phyloP scores from a whole-genome alignment of 495 filamentous ascomycete species.

The Paragyromitra xinjiangensis region DNA sequence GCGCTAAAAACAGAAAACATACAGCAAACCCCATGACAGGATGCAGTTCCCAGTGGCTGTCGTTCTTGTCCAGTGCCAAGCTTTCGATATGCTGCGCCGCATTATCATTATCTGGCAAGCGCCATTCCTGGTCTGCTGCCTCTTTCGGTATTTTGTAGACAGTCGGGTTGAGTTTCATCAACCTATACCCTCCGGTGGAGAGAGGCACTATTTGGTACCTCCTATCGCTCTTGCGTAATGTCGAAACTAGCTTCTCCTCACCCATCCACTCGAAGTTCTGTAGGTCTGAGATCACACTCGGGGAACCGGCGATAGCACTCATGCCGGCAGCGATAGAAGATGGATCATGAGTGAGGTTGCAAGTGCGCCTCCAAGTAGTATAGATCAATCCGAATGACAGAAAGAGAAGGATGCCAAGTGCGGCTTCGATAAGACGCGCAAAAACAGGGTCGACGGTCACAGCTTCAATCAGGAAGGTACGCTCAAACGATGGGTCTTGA shows the following conservation, averaged over 20 bases:
- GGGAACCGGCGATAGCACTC: slow-evolving; percentile 8
- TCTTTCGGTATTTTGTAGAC: neutral
- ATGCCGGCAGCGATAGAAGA: slow-evolving; percentile 22
- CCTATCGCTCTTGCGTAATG: neutral
- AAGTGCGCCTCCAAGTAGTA: slow-evolving; percentile 9
- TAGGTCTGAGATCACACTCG: neutral
- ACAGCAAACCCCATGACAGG: neutral
- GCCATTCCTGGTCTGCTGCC: neutral
- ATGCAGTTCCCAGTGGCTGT: slow-evolving; percentile 11
- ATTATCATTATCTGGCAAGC: neutral
- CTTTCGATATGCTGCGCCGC: neutral
- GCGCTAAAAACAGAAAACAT: neutral
- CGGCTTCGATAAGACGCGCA: slow-evolving; percentile 16
- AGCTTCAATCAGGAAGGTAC: slow-evolving; percentile 11
- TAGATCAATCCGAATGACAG: slow-evolving; percentile 7
- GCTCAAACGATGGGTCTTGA: neutral
- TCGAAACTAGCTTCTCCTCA: slow-evolving; percentile 2
- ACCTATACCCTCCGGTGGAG: neutral
- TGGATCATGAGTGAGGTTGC: slow-evolving; percentile 25
- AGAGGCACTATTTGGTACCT: neutral
- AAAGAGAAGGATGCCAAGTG: neutral
- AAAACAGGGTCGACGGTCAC: neutral
- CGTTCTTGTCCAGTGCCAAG: slow-evolving; percentile 4
- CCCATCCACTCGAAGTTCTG: slow-evolving; percentile 4
- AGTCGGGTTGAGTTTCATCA: neutral